Base-by-base conservation (phyloP, 2,329 filamentous ascomycete genomes). In the Fusarium ambrosium region DNA sequence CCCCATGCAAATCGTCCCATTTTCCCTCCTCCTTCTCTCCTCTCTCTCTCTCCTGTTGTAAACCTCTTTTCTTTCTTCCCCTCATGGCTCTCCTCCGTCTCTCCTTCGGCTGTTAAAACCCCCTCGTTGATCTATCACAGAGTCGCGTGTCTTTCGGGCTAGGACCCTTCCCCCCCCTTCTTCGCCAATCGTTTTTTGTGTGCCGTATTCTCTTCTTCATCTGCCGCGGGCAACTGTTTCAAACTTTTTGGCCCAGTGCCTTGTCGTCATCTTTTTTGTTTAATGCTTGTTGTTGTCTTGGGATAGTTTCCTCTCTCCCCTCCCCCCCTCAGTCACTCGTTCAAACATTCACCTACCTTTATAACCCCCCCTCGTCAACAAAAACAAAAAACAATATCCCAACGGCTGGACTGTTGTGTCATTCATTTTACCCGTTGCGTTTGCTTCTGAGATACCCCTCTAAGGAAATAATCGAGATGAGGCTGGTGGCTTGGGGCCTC, bases 351-450 rank as follows among this genome's bases (percentile, higher is more conserved):
- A 45, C 41, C n/a, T 43, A 7, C 29, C 27, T 61, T 22, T 32
- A 45, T 37, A 13, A 43, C 36, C 39, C 16, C n/a, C 8, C 14
- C 32, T 34, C 53, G 60, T 61, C 24, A 20, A 48, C 43, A 7
- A n/a, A 41, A 22, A 27, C 27, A 27, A 27, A 45, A 36, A 41
- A 45, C 32, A 41, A 20, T 20, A 29, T 11, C n/a, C 48, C 71
- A 71, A 77, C 72, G 72, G 78, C 78, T 78, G 78, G 76, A 78
- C 77, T 78, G 78, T 78, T 78, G 64, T 29, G 59, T 18, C 73
- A 61, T 64, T 72, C 63, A 41, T 48, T 45, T 60, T 66, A 63
- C 58, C 43, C 41, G 63, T 61, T 43, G 41, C 41, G 41, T 43
- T 43, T 43, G 11, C 20, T 4, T 43, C 41, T 53, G 64, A 53